These are phyloP conservation scores for Eimeria maxima DNA, from an alignment of 169 alveolate species.

Conservation along the genomic window DNA sequence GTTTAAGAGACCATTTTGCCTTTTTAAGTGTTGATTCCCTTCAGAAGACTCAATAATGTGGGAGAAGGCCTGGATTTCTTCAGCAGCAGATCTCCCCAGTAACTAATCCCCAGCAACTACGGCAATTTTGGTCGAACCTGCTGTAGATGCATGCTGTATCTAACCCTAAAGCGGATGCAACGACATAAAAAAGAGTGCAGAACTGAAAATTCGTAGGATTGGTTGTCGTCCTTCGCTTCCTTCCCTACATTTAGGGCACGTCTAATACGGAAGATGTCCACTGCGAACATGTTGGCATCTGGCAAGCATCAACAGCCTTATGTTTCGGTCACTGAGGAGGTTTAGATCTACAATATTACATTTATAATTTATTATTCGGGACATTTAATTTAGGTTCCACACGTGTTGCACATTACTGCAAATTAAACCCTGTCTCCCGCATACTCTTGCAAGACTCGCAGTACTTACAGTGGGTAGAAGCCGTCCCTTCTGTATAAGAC, in stretches of 20 bases:
- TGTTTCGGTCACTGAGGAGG: too few species aligned
- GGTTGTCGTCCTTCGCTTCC: not conserved
- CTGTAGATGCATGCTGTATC: not conserved
- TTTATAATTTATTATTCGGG: not conserved
- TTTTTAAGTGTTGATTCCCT: not conserved
- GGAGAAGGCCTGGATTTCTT: too few species aligned
- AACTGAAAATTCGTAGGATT: not conserved
- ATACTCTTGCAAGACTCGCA: too few species aligned
- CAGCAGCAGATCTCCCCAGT: not conserved
- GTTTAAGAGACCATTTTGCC: not conserved
- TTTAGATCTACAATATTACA: not conserved
- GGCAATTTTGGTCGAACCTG: not conserved
- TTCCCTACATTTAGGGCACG: not conserved
- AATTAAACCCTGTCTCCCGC: too few species aligned
- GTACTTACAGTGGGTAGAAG: too few species aligned
- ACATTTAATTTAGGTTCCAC: not conserved
- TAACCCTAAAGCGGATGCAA: not conserved
- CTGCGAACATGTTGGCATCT: not conserved
- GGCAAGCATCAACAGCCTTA: not conserved
- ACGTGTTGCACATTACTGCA: not conserved
- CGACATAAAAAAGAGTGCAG: not conserved
- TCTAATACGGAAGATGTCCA: not conserved
- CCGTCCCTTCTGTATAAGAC: too few species aligned
- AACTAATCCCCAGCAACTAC: not conserved
- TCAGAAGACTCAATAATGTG: not conserved